Evolutionary conservation across 2,329 filamentous ascomycete species (phyloP).

Genomic region (Metarhizium album): DNA sequence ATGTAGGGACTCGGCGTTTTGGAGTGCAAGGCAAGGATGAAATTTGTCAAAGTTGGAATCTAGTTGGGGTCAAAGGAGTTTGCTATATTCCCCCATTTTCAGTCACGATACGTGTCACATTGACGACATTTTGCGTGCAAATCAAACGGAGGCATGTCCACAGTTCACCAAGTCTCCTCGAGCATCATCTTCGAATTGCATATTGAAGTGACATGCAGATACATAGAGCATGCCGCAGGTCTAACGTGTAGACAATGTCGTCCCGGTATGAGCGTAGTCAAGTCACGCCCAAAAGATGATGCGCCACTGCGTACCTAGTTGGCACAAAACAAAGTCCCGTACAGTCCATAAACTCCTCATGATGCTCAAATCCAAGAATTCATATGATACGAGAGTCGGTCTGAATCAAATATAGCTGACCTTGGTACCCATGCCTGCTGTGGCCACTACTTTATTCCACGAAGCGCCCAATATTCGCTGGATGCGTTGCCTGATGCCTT

Average conservation of each 20-base stretch:
- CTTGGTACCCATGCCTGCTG: constrained; percentile 93
- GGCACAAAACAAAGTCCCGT: constrained; percentile 1
- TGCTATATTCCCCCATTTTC: not conserved
- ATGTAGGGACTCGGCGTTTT: constrained; percentile 5
- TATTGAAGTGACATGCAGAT: not conserved
- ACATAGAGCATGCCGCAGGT: not conserved
- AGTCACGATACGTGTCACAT: not conserved
- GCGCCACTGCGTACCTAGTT: not conserved
- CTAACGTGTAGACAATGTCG: not conserved
- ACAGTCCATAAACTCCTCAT: constrained; percentile 16
- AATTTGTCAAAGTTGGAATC: not conserved
- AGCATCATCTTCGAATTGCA: not conserved
- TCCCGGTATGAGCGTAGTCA: not conserved
- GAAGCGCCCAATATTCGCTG: constrained; percentile 55
- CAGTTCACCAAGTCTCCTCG: not conserved
- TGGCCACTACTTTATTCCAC: constrained; percentile 74
- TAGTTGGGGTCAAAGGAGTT: not conserved
- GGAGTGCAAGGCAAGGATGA: constrained; percentile 4
- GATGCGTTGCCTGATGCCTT: constrained; percentile 64
- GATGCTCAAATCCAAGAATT: constrained; percentile 13
- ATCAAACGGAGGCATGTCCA: not conserved
- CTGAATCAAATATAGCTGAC: constrained; percentile 92
- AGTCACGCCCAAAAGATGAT: not conserved
- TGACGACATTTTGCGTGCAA: not conserved
- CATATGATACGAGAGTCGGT: constrained; percentile 7